Conservation (phyloP, 495 filamentous ascomycete species). For the Penicillium macrosclerotiorum region DNA sequence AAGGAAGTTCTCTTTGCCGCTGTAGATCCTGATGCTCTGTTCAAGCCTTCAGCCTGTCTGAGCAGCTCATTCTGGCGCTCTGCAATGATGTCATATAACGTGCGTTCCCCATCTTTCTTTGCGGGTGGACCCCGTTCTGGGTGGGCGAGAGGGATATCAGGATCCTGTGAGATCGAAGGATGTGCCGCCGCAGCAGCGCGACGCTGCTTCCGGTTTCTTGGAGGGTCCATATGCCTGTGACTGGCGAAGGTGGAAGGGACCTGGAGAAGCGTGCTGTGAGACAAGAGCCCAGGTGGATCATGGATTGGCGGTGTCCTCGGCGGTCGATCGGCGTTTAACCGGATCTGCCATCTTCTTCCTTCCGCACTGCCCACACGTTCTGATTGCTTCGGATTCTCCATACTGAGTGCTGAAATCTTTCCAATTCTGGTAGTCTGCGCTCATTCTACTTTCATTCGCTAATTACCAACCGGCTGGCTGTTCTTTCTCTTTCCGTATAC, state of each 20-base stretch:
- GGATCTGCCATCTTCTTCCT: too few species aligned
- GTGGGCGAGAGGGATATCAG: constrained; percentile 36
- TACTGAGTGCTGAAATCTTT: too few species aligned
- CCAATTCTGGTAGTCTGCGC: too few species aligned
- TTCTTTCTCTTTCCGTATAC: too few species aligned
- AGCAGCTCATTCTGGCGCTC: constrained; percentile 44
- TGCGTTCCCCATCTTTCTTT: constrained; percentile 34
- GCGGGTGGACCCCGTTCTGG: constrained; percentile 30
- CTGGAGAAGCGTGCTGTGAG: constrained; percentile 9
- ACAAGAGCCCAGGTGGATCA: constrained; percentile 10
- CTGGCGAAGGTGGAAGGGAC: not conserved
- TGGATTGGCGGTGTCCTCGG: not conserved
- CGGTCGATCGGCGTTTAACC: constrained; percentile 12
- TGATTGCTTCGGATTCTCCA: too few species aligned
- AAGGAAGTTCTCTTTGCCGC: constrained; percentile 4
- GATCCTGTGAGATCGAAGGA: not conserved
- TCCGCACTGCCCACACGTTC: too few species aligned
- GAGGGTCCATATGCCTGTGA: constrained; percentile 24
- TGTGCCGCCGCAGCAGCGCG: constrained; percentile 36
- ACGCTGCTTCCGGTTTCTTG: constrained; percentile 50
- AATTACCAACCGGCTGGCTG: too few species aligned
- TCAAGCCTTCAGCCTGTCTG: constrained; percentile 2
- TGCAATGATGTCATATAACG: constrained; percentile 50
- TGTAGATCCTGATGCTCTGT: not conserved
- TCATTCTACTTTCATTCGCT: too few species aligned